These are phyloP conservation scores for Stevia rebaudiana DNA, from an alignment of 140 eudicot species.

Conservation along the genomic window DNA sequence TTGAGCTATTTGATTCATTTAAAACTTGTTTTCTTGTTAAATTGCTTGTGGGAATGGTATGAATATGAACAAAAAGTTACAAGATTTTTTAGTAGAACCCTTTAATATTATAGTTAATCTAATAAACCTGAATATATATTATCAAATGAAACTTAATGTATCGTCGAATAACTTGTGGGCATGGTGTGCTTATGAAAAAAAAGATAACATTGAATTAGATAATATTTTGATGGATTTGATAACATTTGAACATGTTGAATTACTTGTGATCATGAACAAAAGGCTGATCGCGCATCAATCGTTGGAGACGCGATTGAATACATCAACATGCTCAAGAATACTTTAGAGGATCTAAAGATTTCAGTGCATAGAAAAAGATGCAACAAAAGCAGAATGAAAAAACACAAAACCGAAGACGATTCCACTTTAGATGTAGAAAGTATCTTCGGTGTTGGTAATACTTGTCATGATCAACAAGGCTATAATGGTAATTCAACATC, in stretches of 20 bases:
- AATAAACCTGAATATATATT: too few species aligned
- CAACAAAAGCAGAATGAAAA: conserved; percentile 52
- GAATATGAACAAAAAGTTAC: neutral
- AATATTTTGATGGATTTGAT: conserved; percentile 6
- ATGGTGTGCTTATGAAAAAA: neutral
- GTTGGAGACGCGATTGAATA: conserved; percentile 75
- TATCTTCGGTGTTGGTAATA: conserved; percentile 18
- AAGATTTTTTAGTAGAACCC: neutral
- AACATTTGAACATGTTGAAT: neutral
- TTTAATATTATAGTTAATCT: too few species aligned
- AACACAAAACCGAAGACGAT: conserved; percentile 55
- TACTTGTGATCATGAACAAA: conserved; percentile 4
- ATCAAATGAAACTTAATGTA: neutral
- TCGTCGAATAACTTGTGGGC: neutral
- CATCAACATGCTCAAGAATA: conserved; percentile 74
- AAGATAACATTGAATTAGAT: neutral
- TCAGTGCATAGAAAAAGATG: conserved; percentile 74
- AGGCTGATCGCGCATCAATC: conserved; percentile 79
- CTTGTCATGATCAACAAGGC: conserved; percentile 33
- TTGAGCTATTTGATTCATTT: neutral
- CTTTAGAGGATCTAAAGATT: conserved; percentile 62
- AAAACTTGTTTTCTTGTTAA: neutral
- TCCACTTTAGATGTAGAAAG: conserved; percentile 38
- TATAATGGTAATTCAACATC: conserved; percentile 38
- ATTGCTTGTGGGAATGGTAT: neutral